These are phyloP conservation scores for Amaranthus palmeri DNA, from an alignment of 148 eudicot species.

Conservation along the genomic window DNA sequence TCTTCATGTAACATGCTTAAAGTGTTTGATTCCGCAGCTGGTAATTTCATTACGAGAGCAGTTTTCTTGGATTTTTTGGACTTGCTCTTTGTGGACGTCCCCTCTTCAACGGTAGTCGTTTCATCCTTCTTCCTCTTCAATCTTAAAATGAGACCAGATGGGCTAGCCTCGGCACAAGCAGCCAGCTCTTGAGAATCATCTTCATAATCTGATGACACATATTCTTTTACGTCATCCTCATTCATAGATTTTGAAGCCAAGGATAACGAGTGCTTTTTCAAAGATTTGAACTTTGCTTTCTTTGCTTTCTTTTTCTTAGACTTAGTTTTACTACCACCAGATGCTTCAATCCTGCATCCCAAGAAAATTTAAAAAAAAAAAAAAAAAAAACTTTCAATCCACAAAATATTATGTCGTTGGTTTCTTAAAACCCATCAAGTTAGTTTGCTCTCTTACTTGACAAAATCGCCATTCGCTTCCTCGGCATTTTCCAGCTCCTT, in stretches of 20 bases:
- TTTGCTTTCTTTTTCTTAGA: slow-evolving; percentile 76
- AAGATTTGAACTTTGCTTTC: slow-evolving; percentile 86
- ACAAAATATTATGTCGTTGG: not conserved
- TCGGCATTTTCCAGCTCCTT: slow-evolving; percentile 63
- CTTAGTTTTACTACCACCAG: slow-evolving; percentile 48
- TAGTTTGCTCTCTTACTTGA: slow-evolving; percentile 35
- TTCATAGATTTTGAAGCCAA: slow-evolving; percentile 38
- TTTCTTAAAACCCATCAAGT: not conserved
- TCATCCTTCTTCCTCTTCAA: slow-evolving; percentile 64
- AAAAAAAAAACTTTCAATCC: not conserved
- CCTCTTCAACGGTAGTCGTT: slow-evolving; percentile 38
- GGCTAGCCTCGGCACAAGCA: slow-evolving; percentile 34
- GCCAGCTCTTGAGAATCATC: slow-evolving; percentile 37
- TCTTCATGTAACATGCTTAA: slow-evolving; percentile 43
- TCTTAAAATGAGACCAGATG: slow-evolving; percentile 29
- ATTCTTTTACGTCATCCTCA: slow-evolving; percentile 44
- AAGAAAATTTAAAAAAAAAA: slow-evolving; percentile 15
- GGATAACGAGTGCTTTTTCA: slow-evolving; percentile 68
- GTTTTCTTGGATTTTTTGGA: slow-evolving; percentile 62
- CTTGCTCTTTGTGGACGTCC: slow-evolving; percentile 36
- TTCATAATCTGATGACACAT: slow-evolving; percentile 44
- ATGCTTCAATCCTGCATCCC: slow-evolving; percentile 41
- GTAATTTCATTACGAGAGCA: slow-evolving; percentile 31
- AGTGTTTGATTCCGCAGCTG: slow-evolving; percentile 31
- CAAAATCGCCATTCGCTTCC: slow-evolving; percentile 36